Evolutionary conservation across 176 grass and related monocot species (phyloP), one percentile per base, ranked within the genome.

Genomic region (Oryza coarctata): DNA sequence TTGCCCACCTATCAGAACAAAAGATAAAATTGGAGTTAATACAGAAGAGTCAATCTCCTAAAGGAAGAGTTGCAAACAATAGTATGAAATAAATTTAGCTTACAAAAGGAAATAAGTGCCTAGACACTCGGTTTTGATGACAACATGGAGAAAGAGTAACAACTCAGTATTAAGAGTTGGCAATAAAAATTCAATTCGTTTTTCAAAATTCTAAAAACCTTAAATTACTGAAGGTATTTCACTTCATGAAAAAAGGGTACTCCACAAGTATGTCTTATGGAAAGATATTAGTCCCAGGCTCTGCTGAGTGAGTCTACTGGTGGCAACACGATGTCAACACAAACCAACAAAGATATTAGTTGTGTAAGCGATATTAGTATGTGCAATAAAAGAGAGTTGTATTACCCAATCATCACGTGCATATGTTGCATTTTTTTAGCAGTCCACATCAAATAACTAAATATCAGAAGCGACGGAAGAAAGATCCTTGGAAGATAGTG

Each of bases 1-100:
- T 81, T 91, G 13, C 89, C 89, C 52, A 91, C 81, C 89, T 91
- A 65, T 57, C 35, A 88, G 13, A 68, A 49, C 65, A 36, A 77
- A 49, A 28, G 17, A 44, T 20, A 77, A 30, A 63, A 23, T 72
- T 3, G 25, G n/a, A 74, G 29, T 33, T 33, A 31, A 26, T 62
- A 60, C 9, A 8, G n/a, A 72, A 83, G 7, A 44, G 2, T 65
- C 64, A 45, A 55, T 65, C 35, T 49, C 17, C 20, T 79, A 69
- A 58, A 76, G 38, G 12, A 75, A 27, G 17, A 65, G 20, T 3
- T 41, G n/a, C 14, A 27, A 32, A 22, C 1, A 35, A 11, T 60
- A 7, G 9, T 9, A 60, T 11, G 9, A 25, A 60, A 25, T 3
- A 52, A 0, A 9, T 60, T 25, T 27, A n/a, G 13, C 7, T 40